Base-by-base conservation (phyloP, 2,329 filamentous ascomycete genomes). In the Colletotrichum lupini region DNA sequence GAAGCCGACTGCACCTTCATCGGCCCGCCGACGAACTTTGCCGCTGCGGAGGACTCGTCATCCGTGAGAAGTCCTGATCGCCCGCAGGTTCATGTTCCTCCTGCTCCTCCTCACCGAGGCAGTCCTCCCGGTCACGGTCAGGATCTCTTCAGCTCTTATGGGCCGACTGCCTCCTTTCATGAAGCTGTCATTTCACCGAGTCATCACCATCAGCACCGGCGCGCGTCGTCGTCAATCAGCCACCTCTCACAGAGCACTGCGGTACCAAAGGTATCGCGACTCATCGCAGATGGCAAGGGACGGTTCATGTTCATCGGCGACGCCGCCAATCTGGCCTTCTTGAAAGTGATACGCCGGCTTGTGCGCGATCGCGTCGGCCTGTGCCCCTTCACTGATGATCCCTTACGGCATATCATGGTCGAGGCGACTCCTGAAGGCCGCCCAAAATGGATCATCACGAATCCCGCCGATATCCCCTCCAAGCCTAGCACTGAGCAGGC, bases 281-380 rank as follows among this genome's bases (percentile, higher is more conserved):
- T 82, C 12, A 76, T 82, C 7, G 77, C 81, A 52, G 80, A 81
- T 37, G 79, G 77, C 7, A 76, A 79, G 46, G 80, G 80, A 19
- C 79, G 77, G 35, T 80, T 80, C 75, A 80, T 83, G 76, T 83
- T 82, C 59, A 79, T 83, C 32, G 81, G 81, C n/a, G 81, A 82
- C 72, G 80, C 81, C 22, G 80, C 80, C 8, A 82, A 80, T 4
- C 35, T 82, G 6, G 80, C 80, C 0, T 81, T 82, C 32, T 74
- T 82, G 1, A 80, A 82, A 32, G 80, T 80, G 26, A 81, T 82
- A 16, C 79, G 81, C 0, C 77, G 81, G 4, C 76, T 82, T 22
- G 80, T 82, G 0, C 76, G 76, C 5, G 76, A 79, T 26, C 76
- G 78, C 19, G 64, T 83, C 4, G 81, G 80, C 5, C 76, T 76